Evolutionary conservation across 2,329 filamentous ascomycete genomes (phyloP), one percentile per base, ranked within the genome.

Genomic region (Sporothrix globosa): DNA sequence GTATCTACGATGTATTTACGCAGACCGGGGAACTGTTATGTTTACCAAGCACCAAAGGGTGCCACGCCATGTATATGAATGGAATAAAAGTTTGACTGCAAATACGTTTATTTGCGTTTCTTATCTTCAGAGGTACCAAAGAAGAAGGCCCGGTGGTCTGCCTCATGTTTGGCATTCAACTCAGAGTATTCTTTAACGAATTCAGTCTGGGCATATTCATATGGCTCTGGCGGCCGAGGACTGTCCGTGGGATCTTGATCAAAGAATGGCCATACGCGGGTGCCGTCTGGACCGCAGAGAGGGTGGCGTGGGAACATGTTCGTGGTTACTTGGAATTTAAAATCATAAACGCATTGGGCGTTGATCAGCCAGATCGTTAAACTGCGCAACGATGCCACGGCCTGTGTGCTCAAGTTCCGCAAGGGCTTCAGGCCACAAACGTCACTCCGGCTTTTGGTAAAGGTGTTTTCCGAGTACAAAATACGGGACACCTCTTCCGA

Each of bases 401-500:
- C 39, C 13, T 17, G 39, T 58, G 19, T 27, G 21, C 39, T 30
- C 39, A 68, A 19, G 39, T 30, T 21, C 1, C 53, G 53, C 41
- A 68, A 21, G 0, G 67, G 67, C 14, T 9, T 7, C 39, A 68
- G 53, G n/a, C 67, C 67, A 53, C 67, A 68, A 1, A 50, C 9
- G 11, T 68, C 67, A 41, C 67, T 60, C 24, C 67, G 53, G 41
- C 67, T 50, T 21, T 60, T 58, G 24, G 67, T 60, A 14, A 68
- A 68, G 19, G 21, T 11, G n/a, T 68, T 68, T 14, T 68, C 67
- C 53, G 67, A 48, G 19, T 68, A 68, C 5, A 68, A 39, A 34
- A 68, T 58, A 17, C 46, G 39, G 6, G 53, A 48, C 4, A 39
- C 67, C 24, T 68, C 67, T 1, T 58, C 67, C 21, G 67, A 60